phyloP scores from a whole-genome alignment of 2,329 filamentous ascomycete genomes.

The Alternaria angustiovoidea region DNA sequence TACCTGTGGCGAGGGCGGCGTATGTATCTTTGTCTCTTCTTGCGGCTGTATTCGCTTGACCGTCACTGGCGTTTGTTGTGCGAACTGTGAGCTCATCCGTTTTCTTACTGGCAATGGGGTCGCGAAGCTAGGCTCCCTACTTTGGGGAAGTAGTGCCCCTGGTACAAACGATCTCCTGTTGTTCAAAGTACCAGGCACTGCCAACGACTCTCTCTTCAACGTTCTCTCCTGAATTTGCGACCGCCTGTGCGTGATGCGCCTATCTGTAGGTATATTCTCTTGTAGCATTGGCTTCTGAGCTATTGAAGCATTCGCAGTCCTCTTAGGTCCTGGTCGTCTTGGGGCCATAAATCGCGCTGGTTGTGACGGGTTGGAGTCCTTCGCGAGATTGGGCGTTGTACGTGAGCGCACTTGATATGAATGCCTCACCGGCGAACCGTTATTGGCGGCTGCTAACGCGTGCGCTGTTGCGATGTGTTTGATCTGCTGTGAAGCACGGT shows the following conservation, averaged over 20 bases:
- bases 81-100: conserved; percentile 24
- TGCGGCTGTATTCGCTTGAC: conserved; percentile 22
- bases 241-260: conserved; percentile 21
- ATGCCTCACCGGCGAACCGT: conserved; percentile 22
- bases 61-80: conserved; percentile 32
- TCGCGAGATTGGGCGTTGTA: conserved; percentile 43
- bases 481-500: conserved; percentile 26
- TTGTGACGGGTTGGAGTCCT: conserved; percentile 18
- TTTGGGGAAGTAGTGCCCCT: conserved; percentile 16
- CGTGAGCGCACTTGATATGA: conserved; percentile 36
- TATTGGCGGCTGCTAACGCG: conserved; percentile 16
- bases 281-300: conserved; percentile 22
- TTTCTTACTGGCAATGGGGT: conserved; percentile 28
- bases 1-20: background rate
- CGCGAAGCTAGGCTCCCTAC: conserved; percentile 24
- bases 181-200: conserved; percentile 16
- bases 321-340: conserved; percentile 27
- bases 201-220: conserved; percentile 29
- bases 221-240: conserved; percentile 32
- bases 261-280: conserved; percentile 34
- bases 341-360: conserved; percentile 25
- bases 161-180: conserved; percentile 30
- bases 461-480: conserved; percentile 28
- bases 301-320: conserved; percentile 12
- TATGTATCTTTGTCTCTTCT: conserved; percentile 9